Conservation (phyloP, 192 early-diverging fungal species). For the Entrophospora sp. region DNA sequence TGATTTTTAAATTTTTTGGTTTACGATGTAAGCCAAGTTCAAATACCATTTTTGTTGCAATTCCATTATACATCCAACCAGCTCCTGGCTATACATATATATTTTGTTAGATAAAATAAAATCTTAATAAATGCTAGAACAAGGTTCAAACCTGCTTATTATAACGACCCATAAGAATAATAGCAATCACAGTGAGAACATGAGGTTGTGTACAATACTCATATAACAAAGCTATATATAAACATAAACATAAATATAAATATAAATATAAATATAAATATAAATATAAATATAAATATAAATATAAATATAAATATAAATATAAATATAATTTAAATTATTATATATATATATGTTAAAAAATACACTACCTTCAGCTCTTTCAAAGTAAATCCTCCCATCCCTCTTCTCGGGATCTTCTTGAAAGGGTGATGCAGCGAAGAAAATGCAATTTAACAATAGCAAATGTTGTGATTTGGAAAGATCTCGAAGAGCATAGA, state of each 20-base stretch:
- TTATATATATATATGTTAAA: no score
- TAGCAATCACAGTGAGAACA: constrained; percentile 5
- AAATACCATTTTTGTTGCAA: constrained; percentile 8
- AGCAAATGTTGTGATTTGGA: constrained; percentile 1
- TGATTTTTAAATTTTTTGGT: not conserved
- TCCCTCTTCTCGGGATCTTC: not conserved
- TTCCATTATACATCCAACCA: constrained; percentile 9
- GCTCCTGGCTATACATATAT: not conserved
- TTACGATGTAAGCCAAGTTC: not conserved
- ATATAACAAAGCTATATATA: not conserved
- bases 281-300: no score
- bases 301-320: no score
- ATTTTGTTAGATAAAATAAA: not conserved
- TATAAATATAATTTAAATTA: no score
- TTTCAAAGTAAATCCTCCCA: constrained; percentile 3
- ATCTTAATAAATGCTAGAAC: no score
- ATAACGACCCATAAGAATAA: not conserved
- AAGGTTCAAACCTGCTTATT: constrained; percentile 13
- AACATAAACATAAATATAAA: no score
- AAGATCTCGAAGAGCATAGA: not conserved
- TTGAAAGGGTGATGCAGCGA: not conserved
- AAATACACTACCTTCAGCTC: constrained; percentile 13
- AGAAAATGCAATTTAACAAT: not conserved
- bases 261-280: no score
- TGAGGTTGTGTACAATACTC: constrained; percentile 7